phyloP scores from a whole-genome alignment of 2,329 filamentous ascomycete species.

The Talaromyces sp. region DNA sequence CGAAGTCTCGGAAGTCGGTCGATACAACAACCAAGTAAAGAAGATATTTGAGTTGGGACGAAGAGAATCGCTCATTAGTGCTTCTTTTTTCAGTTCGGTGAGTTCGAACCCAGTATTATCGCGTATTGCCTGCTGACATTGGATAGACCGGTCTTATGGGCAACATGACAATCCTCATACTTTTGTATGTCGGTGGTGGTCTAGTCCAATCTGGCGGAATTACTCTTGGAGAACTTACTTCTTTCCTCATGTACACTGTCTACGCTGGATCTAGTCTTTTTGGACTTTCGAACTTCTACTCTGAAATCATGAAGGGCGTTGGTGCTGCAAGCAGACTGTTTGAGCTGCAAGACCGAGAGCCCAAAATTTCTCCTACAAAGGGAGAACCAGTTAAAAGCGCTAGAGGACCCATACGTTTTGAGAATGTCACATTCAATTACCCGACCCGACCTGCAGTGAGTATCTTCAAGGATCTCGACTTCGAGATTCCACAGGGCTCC shows the following conservation, averaged over 20 bases:
- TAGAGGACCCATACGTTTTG: constrained; percentile 83
- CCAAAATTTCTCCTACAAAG: constrained; percentile 81
- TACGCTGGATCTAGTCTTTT: constrained; percentile 84
- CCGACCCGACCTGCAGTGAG: constrained; percentile 86
- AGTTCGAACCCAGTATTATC: constrained; percentile 22
- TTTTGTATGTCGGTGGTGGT: constrained; percentile 84
- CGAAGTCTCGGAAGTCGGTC: constrained; percentile 81
- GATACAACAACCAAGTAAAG: constrained; percentile 89
- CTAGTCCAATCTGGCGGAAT: constrained; percentile 85
- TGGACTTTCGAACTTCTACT: constrained; percentile 92
- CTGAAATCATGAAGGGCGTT: constrained; percentile 97
- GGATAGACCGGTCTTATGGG: constrained; percentile 81
- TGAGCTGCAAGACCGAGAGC: constrained; percentile 86
- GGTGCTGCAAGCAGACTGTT: constrained; percentile 95
- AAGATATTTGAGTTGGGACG: constrained; percentile 89
- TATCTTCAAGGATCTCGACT: constrained; percentile 86
- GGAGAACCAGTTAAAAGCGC: constrained; percentile 77
- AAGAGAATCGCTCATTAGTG: constrained; percentile 81
- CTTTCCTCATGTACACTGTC: constrained; percentile 97
- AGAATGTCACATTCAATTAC: constrained; percentile 83
- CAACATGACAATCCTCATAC: constrained; percentile 90
- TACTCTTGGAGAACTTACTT: constrained; percentile 86
- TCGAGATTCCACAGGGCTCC: constrained; percentile 86
- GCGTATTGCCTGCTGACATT: background rate
- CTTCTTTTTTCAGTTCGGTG: constrained; percentile 75